Conservation (phyloP, 306 rosid species). For the Abrus pulchellus region DNA sequence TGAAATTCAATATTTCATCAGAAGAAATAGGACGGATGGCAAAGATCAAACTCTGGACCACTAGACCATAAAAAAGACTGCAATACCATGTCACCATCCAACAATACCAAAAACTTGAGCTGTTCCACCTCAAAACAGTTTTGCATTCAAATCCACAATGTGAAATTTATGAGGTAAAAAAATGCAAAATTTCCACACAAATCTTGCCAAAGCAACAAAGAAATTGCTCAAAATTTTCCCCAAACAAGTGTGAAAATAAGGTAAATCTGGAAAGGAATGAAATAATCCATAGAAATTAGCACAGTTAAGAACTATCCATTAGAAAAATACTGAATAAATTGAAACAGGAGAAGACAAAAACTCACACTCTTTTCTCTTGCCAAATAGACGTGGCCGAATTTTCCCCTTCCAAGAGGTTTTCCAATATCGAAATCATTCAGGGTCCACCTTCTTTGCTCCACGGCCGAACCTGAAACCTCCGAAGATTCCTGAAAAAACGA, state of each 20-base stretch:
- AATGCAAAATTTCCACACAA: background rate
- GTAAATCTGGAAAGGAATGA: background rate
- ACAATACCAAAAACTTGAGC: background rate
- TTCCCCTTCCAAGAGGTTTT: slow-evolving; percentile 96
- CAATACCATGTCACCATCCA: background rate
- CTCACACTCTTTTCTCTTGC: slow-evolving; percentile 96
- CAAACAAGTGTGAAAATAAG: background rate
- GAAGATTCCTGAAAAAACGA: slow-evolving; percentile 59
- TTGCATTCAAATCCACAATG: slow-evolving; percentile 5
- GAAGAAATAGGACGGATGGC: background rate
- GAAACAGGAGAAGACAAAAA: background rate
- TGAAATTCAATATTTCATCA: background rate
- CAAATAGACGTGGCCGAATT: slow-evolving; percentile 98
- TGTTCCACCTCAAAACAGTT: background rate
- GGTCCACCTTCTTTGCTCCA: slow-evolving; percentile 86
- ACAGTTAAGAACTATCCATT: background rate
- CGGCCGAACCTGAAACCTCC: slow-evolving; percentile 73
- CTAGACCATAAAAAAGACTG: background rate
- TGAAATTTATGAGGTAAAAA: background rate
- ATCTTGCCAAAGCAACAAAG: background rate
- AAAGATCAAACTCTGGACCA: slow-evolving; percentile 1
- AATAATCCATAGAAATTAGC: background rate
- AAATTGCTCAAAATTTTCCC: background rate
- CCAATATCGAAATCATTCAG: slow-evolving; percentile 94
- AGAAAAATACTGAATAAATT: background rate